Evolutionary conservation across 768 basidiomycete species (phyloP).

Genomic region (Dictyophora rubrovolvata): DNA sequence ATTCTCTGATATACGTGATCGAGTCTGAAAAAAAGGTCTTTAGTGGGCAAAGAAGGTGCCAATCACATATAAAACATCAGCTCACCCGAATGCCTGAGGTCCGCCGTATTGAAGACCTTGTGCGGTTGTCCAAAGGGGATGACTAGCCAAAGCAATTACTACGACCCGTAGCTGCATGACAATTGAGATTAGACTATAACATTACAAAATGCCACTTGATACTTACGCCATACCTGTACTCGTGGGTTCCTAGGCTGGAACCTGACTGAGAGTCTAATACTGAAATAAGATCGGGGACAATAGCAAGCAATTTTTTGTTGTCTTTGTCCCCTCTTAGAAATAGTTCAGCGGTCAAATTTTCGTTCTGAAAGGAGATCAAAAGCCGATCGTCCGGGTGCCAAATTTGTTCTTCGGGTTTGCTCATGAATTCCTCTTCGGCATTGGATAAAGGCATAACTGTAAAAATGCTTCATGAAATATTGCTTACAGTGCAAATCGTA

Average conservation of each 20-base stretch:
- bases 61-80: not conserved
- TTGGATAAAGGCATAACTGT: slow-evolving; percentile 18
- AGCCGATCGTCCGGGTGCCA: slow-evolving; percentile 17
- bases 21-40: not conserved
- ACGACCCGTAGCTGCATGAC: slow-evolving; percentile 33
- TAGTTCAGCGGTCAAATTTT: slow-evolving; percentile 42
- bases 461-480: not conserved
- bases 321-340: slow-evolving; percentile 7
- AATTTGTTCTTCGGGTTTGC: slow-evolving; percentile 9
- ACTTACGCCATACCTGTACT: slow-evolving; percentile 44
- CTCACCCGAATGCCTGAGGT: slow-evolving; percentile 43
- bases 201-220: not conserved
- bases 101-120: slow-evolving; percentile 43
- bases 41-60: not conserved
- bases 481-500: not conserved
- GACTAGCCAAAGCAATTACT: slow-evolving; percentile 36
- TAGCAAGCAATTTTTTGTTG: slow-evolving; percentile 33
- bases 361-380: slow-evolving; percentile 53
- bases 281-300: slow-evolving; percentile 57
- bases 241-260: slow-evolving; percentile 49
- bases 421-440: slow-evolving; percentile 22
- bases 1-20: not conserved
- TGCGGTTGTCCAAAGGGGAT: slow-evolving; percentile 45
- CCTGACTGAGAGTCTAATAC: slow-evolving; percentile 56
- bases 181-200: not conserved